These are phyloP conservation scores for Lasiodiplodia sp. DNA, from an alignment of 2,329 filamentous ascomycete genomes.

Conservation along the genomic window DNA sequence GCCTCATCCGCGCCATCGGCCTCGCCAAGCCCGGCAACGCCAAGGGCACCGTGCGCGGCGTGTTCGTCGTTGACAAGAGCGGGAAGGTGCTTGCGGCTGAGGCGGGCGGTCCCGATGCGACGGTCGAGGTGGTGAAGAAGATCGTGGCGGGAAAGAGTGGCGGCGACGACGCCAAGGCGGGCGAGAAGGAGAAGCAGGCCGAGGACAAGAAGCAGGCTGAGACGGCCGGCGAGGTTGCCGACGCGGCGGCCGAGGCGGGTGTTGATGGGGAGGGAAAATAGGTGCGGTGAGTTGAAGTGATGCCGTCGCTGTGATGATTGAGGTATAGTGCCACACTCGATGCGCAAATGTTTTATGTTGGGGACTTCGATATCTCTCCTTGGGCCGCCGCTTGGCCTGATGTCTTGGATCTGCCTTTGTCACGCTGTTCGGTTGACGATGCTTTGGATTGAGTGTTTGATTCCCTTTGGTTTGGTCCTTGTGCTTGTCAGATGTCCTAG, in stretches of 20 bases:
- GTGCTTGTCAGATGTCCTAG: neutral
- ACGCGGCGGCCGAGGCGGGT: conserved; percentile 49
- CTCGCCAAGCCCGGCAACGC: conserved; percentile 75
- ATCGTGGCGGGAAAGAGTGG: conserved; percentile 54
- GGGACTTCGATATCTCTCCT: neutral
- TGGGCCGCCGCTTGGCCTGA: neutral
- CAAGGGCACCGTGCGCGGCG: conserved; percentile 82
- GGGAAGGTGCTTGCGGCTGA: conserved; percentile 81
- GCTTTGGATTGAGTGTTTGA: too few relatives aligned
- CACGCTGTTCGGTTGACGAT: neutral
- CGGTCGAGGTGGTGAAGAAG: conserved; percentile 77
- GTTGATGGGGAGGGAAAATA: conserved; percentile 37
- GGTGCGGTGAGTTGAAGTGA: neutral
- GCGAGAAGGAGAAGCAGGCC: conserved; percentile 39
- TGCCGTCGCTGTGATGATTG: neutral
- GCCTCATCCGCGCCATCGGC: conserved; percentile 85
- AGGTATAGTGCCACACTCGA: neutral
- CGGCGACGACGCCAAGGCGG: conserved; percentile 2
- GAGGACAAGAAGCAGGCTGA: conserved; percentile 47
- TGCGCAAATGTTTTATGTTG: neutral
- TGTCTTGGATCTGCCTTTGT: neutral
- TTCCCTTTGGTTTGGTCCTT: neutral
- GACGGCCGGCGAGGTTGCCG: conserved; percentile 55
- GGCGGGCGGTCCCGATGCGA: conserved; percentile 78
- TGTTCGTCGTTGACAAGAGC: conserved; percentile 83